Base-by-base conservation (phyloP, 192 early-diverging fungal genomes). In the Coemansia sp. region DNA sequence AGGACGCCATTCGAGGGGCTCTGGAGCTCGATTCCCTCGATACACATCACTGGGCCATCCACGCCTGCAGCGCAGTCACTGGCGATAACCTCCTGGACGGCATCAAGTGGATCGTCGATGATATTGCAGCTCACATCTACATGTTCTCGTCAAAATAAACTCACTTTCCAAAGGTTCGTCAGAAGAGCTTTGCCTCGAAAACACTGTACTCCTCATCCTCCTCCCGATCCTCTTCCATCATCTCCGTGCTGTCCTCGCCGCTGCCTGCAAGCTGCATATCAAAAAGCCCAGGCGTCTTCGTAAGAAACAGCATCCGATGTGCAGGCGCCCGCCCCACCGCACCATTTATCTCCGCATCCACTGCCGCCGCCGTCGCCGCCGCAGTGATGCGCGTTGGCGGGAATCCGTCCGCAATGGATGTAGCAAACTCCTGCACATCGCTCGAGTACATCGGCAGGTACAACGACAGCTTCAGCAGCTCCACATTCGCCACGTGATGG, bases 21-120 rank as follows among this genome's bases (percentile, higher is more conserved):
- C 75, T 99, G 19, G 80, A 82, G 2, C 72, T 99, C 22, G 83
- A 89, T 41, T 50, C 68, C 10, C 91, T 94, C 20, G 74, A 78
- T 44, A 90, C 92, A 1, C 96, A 98, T 70, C 96, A 96, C 61
- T 99, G 97, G 96, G 81, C 87, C 8, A 94, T 99, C 54, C 83
- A 87, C 30, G 82, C 86, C 6, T 98, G 97, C 61, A 94, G 91
- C 73, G 97, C 96, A 6, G 89, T 95, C 10, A 72, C 69, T 20
- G 81, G 72, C 33, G 64, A 68, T 8, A 90, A 94, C 62, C 68
- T 99, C 40, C 81, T 96, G 25, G 82, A 86, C 17, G 97, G 96
- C 10, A 88, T 98, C 85, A 89, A 96, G 72, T 99, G 97, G 97
- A 79, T 96, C 6, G 89, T 97, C 4, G 73, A 71, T 20, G 97